Conservation (phyloP, 805 yeast genomes). For the Sugiyamaella americana region DNA sequence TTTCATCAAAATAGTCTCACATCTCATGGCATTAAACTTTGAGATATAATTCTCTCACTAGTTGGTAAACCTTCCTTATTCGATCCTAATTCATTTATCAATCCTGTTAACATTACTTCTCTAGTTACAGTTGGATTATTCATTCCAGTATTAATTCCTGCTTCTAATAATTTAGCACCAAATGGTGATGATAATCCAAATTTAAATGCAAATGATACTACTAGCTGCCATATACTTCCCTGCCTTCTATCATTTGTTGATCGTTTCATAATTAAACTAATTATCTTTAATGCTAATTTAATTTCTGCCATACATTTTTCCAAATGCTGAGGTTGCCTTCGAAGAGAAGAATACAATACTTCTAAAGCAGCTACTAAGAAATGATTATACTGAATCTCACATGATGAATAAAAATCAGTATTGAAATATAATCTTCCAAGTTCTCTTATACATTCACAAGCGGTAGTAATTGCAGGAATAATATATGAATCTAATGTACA, state of each 20-base stretch:
- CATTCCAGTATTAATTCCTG: too few species aligned
- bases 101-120: not conserved
- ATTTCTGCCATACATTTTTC: conserved; percentile 19
- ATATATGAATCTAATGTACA: conserved; percentile 13
- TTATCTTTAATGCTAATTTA: conserved; percentile 20
- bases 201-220: conserved; percentile 13
- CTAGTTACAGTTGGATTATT: not conserved
- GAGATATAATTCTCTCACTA: too few species aligned
- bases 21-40: too few species aligned
- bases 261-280: conserved; percentile 17
- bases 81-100: not conserved
- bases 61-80: too few species aligned
- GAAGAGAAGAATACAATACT: conserved; percentile 21
- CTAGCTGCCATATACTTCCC: conserved; percentile 15
- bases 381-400: conserved; percentile 25
- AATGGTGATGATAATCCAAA: conserved; percentile 12
- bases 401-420: conserved; percentile 19
- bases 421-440: conserved; percentile 19
- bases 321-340: conserved; percentile 20
- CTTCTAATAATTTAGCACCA: conserved; percentile 3
- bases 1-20: too few species aligned
- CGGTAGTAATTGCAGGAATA: conserved; percentile 21
- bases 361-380: conserved; percentile 24
- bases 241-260: conserved; percentile 12
- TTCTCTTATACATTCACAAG: conserved; percentile 22